Evolutionary conservation across 768 basidiomycete genomes (phyloP), one percentile per base, ranked within the genome.

Genomic region (Lepiota subincarnata): DNA sequence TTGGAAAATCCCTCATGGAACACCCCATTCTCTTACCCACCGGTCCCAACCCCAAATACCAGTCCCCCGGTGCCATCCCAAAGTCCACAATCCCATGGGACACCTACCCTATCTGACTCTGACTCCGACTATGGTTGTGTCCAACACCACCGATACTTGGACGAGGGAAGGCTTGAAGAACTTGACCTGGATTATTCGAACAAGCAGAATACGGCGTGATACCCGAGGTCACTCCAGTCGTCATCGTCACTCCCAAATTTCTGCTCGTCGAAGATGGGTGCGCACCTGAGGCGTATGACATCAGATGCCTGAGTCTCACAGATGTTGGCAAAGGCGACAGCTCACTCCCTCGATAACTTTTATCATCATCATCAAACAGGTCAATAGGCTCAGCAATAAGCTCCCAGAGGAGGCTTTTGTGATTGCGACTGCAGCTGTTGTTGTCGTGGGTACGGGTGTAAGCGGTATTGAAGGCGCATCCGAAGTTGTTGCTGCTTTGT

Each of bases 51-150:
- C 45, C 42, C 13, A 37, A 38, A 19, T 58, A 56, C 39, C 59
- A 46, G 10, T 40, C 54, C 4, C 58, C 58, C 13, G 53, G 43
- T 1, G 63, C 59, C 3, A 58, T 64, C 13, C 51, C 50, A 22
- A 50, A 34, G 20, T 60, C 55, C 6, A 55, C 36, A 4, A 53
- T 45, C 14, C 42, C 49, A 26, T 36, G 26, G 4, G 50, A 50
- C 6, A 14, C 2, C 16, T 43, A n/a, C 31, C 31, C 31, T 13
- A 12, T 12, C 10, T 14, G 37, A 34, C n/a, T 13, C 20, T 16
- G 11, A 37, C 7, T 40, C 14, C n/a, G n/a, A n/a, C n/a, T n/a
- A n/a, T n/a, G n/a, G 4, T 24, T 26, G 31, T 14, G 35, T 11
- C 38, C 35, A 11, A 10, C 3, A 24, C 24, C 24, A 24, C 24